phyloP scores from a whole-genome alignment of 2,329 filamentous ascomycete species.

The Xylaria sp. region DNA sequence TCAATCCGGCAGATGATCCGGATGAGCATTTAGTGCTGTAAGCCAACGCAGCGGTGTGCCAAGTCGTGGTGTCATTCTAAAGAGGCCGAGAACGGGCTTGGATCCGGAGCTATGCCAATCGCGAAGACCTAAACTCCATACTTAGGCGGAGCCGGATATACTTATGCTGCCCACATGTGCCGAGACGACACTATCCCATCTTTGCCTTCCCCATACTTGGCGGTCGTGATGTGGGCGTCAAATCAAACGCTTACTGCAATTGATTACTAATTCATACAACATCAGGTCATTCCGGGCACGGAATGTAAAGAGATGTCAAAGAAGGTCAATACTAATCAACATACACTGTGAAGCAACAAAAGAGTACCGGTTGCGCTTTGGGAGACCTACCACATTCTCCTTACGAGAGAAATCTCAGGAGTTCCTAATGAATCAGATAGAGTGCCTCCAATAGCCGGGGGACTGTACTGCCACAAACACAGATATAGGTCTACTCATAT shows the following conservation, averaged over 20 bases:
- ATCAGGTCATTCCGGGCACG: background rate
- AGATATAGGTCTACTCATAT: no score
- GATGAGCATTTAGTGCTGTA: constrained; percentile 1
- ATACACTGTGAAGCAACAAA: no score
- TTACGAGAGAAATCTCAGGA: no score
- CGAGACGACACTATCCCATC: constrained; percentile 1
- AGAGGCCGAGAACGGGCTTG: constrained; percentile 31
- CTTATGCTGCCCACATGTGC: constrained; percentile 7
- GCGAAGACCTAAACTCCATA: background rate
- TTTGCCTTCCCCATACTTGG: background rate
- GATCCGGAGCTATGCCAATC: constrained; percentile 23
- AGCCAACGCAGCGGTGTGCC: constrained; percentile 12
- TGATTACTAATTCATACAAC: background rate
- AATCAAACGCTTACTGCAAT: no score
- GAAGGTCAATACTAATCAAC: no score
- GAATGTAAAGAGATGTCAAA: no score
- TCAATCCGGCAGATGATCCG: constrained; percentile 4
- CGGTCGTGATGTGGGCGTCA: no score
- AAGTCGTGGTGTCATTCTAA: constrained; percentile 18
- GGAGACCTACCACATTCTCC: no score
- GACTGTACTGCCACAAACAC: no score
- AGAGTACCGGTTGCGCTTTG: no score
- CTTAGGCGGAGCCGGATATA: constrained; percentile 15
- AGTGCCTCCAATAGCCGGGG: no score
- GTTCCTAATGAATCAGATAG: no score